A percentile compares a stretch with the other conserved stretches of the same genome.
phyloP scores from a whole-genome alignment of 108 stramenopile species.

The Aurantiochytrium sp. region DNA sequence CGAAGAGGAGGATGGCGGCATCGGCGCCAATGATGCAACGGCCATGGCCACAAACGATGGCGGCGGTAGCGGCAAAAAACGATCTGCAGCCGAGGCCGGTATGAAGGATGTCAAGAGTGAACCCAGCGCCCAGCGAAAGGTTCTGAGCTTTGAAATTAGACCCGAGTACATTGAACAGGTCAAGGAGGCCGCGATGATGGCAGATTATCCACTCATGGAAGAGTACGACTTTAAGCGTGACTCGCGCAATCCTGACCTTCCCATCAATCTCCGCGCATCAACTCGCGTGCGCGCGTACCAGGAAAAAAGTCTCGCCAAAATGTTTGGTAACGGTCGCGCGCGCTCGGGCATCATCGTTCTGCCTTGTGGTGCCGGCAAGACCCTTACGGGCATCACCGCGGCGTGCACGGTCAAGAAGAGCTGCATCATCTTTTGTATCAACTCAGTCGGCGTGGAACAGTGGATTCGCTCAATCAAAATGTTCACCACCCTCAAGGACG shows the following conservation, averaged over 20 bases:
- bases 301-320: constrained; percentile 66
- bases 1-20: background rate
- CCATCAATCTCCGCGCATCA: constrained; percentile 82
- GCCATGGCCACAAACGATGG: too few species aligned
- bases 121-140: background rate
- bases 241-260: constrained; percentile 65
- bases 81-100: background rate
- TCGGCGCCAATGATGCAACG: background rate
- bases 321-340: constrained; percentile 99
- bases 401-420: constrained; percentile 95
- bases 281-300: constrained; percentile 92
- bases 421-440: constrained; percentile 85
- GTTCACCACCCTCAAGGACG: constrained; percentile 80
- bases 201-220: constrained; percentile 56
- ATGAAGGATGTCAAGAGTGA: background rate
- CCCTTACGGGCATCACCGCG: constrained; percentile 93
- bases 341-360: constrained; percentile 96
- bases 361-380: constrained; percentile 97
- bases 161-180: constrained; percentile 7
- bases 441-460: constrained; percentile 85
- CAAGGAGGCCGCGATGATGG: background rate
- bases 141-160: constrained; percentile 8
- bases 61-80: background rate
- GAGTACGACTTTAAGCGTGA: constrained; percentile 98
- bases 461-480: constrained; percentile 91